Evolutionary conservation across 2,329 filamentous ascomycete genomes (phyloP).

Genomic region (Penicillium paneum): DNA sequence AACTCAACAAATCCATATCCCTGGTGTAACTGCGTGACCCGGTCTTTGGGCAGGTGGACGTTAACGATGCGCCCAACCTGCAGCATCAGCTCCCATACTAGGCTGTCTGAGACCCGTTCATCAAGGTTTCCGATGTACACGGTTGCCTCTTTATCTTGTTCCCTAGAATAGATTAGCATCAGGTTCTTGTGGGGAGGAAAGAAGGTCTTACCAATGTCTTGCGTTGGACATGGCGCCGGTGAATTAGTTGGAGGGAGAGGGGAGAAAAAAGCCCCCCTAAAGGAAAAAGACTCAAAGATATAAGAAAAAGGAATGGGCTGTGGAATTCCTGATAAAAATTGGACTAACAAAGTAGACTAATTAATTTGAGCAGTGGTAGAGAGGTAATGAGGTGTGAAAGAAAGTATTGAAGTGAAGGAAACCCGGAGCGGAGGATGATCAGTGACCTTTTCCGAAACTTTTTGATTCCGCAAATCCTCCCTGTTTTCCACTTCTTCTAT

Average conservation of each 20-base stretch:
- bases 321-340: background rate
- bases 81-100: slow-evolving; percentile 97
- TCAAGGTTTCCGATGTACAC: slow-evolving; percentile 98
- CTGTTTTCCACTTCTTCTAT: slow-evolving; percentile 14
- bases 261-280: background rate
- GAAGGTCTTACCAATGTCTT: slow-evolving; percentile 66
- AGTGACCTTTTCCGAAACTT: slow-evolving; percentile 32
- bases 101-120: slow-evolving; percentile 84
- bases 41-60: slow-evolving; percentile 96
- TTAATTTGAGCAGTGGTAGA: background rate
- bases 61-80: slow-evolving; percentile 97
- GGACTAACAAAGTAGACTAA: background rate
- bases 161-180: slow-evolving; percentile 53
- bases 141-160: slow-evolving; percentile 97
- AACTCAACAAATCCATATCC: slow-evolving; percentile 99
- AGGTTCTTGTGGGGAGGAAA: background rate
- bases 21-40: slow-evolving; percentile 93
- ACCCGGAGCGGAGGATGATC: slow-evolving; percentile 17
- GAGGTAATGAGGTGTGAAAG: background rate
- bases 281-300: too few species aligned
- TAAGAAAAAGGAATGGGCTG: background rate
- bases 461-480: slow-evolving; percentile 21
- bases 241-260: background rate
- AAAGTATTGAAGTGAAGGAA: slow-evolving; percentile 10
- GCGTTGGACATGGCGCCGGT: slow-evolving; percentile 60